These are phyloP conservation scores for Entamoeba invadens DNA, from an alignment of 208 protist species.

Conservation along the genomic window DNA sequence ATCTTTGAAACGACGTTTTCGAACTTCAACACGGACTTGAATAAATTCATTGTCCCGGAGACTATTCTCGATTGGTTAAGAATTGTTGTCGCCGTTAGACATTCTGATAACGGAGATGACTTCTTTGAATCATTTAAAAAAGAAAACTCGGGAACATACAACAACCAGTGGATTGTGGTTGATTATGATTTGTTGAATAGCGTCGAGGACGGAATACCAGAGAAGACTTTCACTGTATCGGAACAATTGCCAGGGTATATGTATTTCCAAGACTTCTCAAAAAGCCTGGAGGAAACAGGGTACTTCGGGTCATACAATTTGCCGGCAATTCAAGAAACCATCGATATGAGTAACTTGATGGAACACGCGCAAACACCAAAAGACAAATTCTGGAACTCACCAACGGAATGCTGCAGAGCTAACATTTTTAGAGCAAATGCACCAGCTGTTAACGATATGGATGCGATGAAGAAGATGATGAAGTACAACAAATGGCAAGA, in stretches of 20 bases:
- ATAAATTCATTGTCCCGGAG: slow-evolving; percentile 35
- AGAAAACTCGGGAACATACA: slow-evolving; percentile 67
- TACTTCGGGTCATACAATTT: slow-evolving; percentile 9
- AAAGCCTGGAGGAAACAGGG: neutral
- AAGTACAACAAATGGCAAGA: neutral
- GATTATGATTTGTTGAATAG: slow-evolving; percentile 49
- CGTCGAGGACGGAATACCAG: neutral
- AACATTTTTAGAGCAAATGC: neutral
- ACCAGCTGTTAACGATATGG: neutral
- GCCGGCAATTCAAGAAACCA: slow-evolving; percentile 44
- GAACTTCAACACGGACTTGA: slow-evolving; percentile 37
- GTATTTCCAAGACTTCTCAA: slow-evolving; percentile 47
- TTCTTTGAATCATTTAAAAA: slow-evolving; percentile 51
- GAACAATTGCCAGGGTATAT: slow-evolving; percentile 58
- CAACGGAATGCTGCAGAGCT: neutral
- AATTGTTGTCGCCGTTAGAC: neutral
- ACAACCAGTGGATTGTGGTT: slow-evolving; percentile 68
- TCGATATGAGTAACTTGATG: neutral
- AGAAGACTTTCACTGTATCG: slow-evolving; percentile 42
- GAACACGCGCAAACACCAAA: neutral
- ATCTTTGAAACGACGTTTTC: slow-evolving; percentile 35
- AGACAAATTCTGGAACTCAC: neutral
- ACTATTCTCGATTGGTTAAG: slow-evolving; percentile 19
- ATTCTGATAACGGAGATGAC: slow-evolving; percentile 32
- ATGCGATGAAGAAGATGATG: neutral